Conservation (phyloP, 192 early-diverging fungal genomes). For the Backusella liffmaniae region DNA sequence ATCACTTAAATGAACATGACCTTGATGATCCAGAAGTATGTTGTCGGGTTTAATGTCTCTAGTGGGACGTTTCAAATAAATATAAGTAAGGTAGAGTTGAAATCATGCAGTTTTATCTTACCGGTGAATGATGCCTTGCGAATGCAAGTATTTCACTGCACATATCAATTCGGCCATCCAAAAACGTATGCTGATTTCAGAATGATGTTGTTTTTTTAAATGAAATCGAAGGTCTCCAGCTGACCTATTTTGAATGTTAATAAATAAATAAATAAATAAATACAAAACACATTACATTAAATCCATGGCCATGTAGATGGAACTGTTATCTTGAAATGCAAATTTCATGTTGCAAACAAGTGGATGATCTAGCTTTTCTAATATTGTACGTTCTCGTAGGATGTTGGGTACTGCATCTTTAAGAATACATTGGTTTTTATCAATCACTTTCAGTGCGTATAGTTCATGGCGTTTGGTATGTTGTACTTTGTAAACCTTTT, state of each 20-base stretch:
- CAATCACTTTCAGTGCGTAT: constrained; percentile 87
- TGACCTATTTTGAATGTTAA: constrained; percentile 47
- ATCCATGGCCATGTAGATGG: constrained; percentile 88
- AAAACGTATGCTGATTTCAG: constrained; percentile 77
- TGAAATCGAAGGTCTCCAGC: constrained; percentile 87
- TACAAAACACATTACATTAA: constrained; percentile 58
- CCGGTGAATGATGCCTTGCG: constrained; percentile 80
- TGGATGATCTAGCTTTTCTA: constrained; percentile 76
- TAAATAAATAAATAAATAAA: background rate
- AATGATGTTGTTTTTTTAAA: constrained; percentile 62
- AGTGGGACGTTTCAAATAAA: background rate
- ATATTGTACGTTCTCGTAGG: constrained; percentile 70
- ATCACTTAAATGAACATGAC: constrained; percentile 91
- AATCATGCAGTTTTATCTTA: constrained; percentile 1
- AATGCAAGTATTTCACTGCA: constrained; percentile 82
- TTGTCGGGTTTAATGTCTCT: constrained; percentile 96
- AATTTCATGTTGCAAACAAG: constrained; percentile 76
- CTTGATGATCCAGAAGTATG: constrained; percentile 69
- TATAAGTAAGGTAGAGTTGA: background rate
- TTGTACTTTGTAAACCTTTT: constrained; percentile 77
- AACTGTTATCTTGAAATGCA: constrained; percentile 89
- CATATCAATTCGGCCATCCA: constrained; percentile 89
- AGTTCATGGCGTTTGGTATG: constrained; percentile 64
- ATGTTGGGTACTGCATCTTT: constrained; percentile 86
- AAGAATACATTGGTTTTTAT: constrained; percentile 79